These are phyloP conservation scores for Aegilops sharonensis DNA, from an alignment of 176 grass and related monocot species.

Conservation along the genomic window DNA sequence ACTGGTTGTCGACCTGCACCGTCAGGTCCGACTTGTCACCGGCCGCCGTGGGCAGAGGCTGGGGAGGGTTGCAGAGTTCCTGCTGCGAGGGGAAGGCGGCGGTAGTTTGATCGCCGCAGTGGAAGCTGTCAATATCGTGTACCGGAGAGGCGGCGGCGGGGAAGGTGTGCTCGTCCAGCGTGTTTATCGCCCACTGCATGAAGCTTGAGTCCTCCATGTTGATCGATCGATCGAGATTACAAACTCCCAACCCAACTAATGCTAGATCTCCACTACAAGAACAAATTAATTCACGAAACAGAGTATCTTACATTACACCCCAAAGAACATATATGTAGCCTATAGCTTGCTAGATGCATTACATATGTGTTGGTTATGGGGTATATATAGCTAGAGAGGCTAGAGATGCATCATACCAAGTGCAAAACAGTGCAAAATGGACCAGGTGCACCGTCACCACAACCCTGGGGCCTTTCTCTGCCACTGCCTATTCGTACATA, in stretches of 20 bases:
- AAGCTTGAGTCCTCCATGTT: conserved; percentile 44
- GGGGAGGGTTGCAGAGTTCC: not conserved
- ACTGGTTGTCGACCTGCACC: conserved; percentile 36
- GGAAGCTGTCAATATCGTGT: not conserved
- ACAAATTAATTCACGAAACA: not conserved
- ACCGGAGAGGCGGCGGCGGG: not conserved
- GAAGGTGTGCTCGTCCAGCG: conserved; percentile 12
- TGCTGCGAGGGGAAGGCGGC: conserved; percentile 30
- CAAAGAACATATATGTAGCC: not conserved
- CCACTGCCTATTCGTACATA: too few species aligned
- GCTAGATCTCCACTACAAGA: not conserved
- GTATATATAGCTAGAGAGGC: too few species aligned
- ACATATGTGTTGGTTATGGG: too few species aligned
- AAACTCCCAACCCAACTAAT: not conserved
- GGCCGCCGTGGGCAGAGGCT: not conserved
- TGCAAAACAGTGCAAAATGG: too few species aligned
- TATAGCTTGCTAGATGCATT: too few species aligned
- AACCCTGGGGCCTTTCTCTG: too few species aligned
- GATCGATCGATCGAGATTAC: not conserved
- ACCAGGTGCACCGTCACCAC: too few species aligned
- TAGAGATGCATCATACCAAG: too few species aligned
- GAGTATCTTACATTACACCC: not conserved
- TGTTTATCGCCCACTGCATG: conserved; percentile 51
- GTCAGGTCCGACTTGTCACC: not conserved
- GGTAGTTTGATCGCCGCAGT: not conserved